Evolutionary conservation across 78 protist species (phyloP), one percentile per base, ranked within the genome.

Genomic region (Dictyostelium firmibasis): DNA sequence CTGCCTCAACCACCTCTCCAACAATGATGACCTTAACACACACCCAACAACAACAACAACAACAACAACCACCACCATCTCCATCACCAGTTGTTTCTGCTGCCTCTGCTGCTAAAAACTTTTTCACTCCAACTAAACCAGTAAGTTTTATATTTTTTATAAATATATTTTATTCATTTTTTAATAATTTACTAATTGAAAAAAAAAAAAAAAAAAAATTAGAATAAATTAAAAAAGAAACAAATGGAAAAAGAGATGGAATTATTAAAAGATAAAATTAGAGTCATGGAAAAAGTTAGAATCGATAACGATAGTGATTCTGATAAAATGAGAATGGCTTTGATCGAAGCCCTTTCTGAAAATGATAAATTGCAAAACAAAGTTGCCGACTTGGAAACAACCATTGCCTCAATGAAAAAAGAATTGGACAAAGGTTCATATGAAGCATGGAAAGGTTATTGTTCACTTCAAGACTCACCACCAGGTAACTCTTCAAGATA

Each of bases 401-500:
- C 62, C 31, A 62, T 88, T 27, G 25, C 64, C 0, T 35, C 41
- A 16, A 60, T 88, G 81, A 77, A 79, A 72, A 62, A 72, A 69
- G 86, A 88, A 44, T 53, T 88, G 14, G 83, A 88, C 35, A 79
- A 47, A 76, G 86, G 85, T 4, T 88, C 93, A 44, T 88, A 88
- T 62, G 93, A 88, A 36, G 43, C 84, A 5, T 88, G 93, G 93
- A 88, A 88, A 53, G 85, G 87, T 29, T 88, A 79, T 38, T 88
- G 93, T 67, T 77, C 93, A 41, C 69, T 88, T 1, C 93, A 88
- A 88, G 93, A 88, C n/a, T 64, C 83, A 11, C 93, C 93, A 79
- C 93, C 93, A 77, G 93, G 93, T 79, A 78, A 79, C 33, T 88
- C 93, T 23, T 79, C 82, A 27, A 82, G 93, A 62, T 88, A 88